Base-by-base conservation (phyloP, 2,329 filamentous ascomycete species). In the Hypoxylon sp. region DNA sequence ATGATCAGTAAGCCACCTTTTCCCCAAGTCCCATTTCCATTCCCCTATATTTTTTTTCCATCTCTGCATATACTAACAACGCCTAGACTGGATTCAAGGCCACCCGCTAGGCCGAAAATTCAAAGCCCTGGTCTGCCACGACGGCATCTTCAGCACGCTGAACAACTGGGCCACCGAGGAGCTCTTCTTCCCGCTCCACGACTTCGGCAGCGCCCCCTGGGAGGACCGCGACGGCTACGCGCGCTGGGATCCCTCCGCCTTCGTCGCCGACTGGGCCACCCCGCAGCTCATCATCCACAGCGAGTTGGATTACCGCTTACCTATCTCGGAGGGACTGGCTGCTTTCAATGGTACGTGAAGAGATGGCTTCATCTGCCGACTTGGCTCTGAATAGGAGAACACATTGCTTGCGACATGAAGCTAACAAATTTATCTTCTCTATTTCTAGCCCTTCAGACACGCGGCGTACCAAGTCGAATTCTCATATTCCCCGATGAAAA, bases 241-340 rank as follows among this genome's bases (percentile, higher is more conserved):
- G 64, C 81, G 80, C 61, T 91, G 84, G 83, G 87, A 91, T 68
- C 88, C 88, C 0, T 78, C 87, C 0, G 74, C 76, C 41, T 75
- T 81, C 42, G 80, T 83, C 52, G 73, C 78, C 25, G 79, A 93
- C 61, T 97, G 92, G 92, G 76, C 81, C 1, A 97, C 92, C 1
- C 94, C 94, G 0, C 87, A 94, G 71, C 77, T 99, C 55, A 86
- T 84, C 54, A 91, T 97, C 45, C 93, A 97, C 71, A 93, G 86
- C 65, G 90, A 94, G 64, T 79, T 94, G 21, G 93, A 97, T 70
- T 97, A 96, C 68, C 83, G 93, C 12, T 75, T 97, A 17, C 88
- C 91, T 0, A 86, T 97, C 44, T 84, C 87, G 0, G 93, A 97
- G 70, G 92, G 91, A 0, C 71, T 96, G 43, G 82, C 89, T 2